These are phyloP conservation scores for Globisporangium emineosum DNA, from an alignment of 352 stramenopile species.

Conservation along the genomic window DNA sequence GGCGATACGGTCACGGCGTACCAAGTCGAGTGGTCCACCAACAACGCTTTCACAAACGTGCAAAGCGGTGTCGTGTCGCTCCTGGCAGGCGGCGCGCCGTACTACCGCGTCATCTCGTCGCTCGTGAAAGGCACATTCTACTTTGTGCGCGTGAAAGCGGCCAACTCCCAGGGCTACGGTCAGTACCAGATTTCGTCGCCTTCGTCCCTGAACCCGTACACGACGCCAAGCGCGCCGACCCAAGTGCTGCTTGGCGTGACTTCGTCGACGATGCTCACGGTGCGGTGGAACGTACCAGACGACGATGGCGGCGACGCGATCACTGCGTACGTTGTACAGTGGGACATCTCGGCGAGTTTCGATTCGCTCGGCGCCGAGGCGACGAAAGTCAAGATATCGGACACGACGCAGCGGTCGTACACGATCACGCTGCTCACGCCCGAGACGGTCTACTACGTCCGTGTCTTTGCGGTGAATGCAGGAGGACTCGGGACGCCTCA, in stretches of 20 bases:
- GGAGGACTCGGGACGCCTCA: constrained; percentile 57
- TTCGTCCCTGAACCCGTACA: constrained; percentile 89
- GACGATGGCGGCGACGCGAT: constrained; percentile 90
- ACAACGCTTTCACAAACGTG: constrained; percentile 62
- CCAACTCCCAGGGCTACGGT: constrained; percentile 73
- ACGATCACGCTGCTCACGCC: constrained; percentile 82
- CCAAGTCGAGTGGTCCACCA: constrained; percentile 89
- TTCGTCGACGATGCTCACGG: constrained; percentile 89
- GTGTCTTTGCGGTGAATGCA: constrained; percentile 80
- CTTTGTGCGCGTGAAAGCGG: constrained; percentile 67
- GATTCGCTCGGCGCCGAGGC: constrained; percentile 66
- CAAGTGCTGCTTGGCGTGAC: constrained; percentile 76
- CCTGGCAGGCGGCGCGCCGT: constrained; percentile 59
- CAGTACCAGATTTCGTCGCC: constrained; percentile 86
- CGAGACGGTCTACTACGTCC: constrained; percentile 85
- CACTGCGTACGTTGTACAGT: constrained; percentile 90
- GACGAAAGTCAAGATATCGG: constrained; percentile 56
- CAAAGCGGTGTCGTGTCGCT: constrained; percentile 37
- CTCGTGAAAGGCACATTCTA: constrained; percentile 68
- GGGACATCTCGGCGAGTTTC: constrained; percentile 89
- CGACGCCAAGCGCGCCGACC: constrained; percentile 84
- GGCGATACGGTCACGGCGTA: constrained; percentile 89
- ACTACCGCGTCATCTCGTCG: constrained; percentile 48
- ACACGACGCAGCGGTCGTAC: constrained; percentile 67
- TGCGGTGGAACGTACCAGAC: constrained; percentile 78